Base-by-base conservation (phyloP, 352 stramenopile species). In the Phytophthora citrophthora region DNA sequence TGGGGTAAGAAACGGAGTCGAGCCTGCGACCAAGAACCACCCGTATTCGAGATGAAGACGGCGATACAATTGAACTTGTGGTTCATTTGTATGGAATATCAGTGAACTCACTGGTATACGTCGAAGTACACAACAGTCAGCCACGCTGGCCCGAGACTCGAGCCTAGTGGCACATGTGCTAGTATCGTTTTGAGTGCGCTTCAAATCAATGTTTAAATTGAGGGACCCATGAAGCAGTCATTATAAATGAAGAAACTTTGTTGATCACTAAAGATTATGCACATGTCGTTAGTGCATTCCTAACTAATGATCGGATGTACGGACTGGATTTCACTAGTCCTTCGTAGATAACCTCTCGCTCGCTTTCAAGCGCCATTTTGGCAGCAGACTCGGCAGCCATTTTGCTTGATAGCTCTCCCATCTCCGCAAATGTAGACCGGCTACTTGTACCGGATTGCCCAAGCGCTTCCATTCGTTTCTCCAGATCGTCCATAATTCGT, bases 391-490 rank as follows among this genome's bases (percentile, higher is more conserved):
- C 68, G 5, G 68, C 62, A 29, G 68, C 62, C 54, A 76, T 62
- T 65, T 72, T 76, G 53, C 68, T 76, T n/a, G 68, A 70, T 9
- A 76, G 31, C 38, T 64, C 68, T 13, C 68, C 68, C 46, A 76
- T 70, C 26, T 76, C 68, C 16, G 55, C 56, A 15, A 72, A 76
- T n/a, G 43, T 65, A 5, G 52, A 68, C 16, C 67, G 67, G 11
- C 38, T 57, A 16, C 20, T 63, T 39, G 13, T 38, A 52, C 54
- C 40, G 9, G 26, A 39, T 10, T 64, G 23, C 0, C 39, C 59
- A 18, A 69, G 32, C 32, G 47, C 38, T 8, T 73, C 47, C 59
- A 73, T 65, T 64, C 29, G 51, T 43, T 34, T 73, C 40, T 73
- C 59, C 18, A 73, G 38, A 16, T 58, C 59, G 5, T 29, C 41